phyloP scores from a whole-genome alignment of 2,329 filamentous ascomycete species.

The Clonostachys byssicola region DNA sequence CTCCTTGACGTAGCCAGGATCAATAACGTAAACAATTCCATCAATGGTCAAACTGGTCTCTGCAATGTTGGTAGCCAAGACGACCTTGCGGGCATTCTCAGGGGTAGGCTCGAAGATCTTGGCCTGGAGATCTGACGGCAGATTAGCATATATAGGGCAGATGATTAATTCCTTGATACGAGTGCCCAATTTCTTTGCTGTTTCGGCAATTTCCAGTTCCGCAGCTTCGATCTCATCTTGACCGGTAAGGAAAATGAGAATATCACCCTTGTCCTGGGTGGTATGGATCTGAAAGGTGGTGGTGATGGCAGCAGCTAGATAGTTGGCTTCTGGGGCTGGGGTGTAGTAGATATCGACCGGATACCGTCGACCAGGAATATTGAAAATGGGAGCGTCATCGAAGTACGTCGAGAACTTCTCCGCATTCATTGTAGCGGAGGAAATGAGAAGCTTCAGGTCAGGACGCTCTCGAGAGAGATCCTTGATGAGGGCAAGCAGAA shows the following conservation, averaged over 20 bases:
- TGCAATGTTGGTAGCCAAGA: conserved; percentile 94
- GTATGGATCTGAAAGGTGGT: conserved; percentile 96
- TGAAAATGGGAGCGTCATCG: conserved; percentile 89
- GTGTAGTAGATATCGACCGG: conserved; percentile 92
- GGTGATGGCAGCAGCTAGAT: conserved; percentile 84
- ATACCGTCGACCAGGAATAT: conserved; percentile 84
- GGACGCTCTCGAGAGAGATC: conserved; percentile 79
- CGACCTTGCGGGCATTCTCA: conserved; percentile 79
- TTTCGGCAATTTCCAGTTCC: conserved; percentile 79
- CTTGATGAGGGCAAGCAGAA: conserved; percentile 82
- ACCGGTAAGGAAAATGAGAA: conserved; percentile 90
- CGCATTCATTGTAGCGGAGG: conserved; percentile 91
- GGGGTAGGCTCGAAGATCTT: conserved; percentile 96
- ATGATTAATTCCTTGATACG: conserved; percentile 85
- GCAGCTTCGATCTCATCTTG: conserved; percentile 95
- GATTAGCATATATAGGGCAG: conserved; percentile 89
- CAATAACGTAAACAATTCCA: conserved; percentile 93
- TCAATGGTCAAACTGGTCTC: conserved; percentile 96
- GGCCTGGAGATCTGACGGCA: conserved; percentile 84
- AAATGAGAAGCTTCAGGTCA: conserved; percentile 87
- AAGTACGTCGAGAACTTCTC: conserved; percentile 91
- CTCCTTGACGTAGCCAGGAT: conserved; percentile 92
- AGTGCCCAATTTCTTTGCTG: conserved; percentile 78
- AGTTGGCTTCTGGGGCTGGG: conserved; percentile 87
- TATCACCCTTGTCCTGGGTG: conserved; percentile 79